Percentiles rank a stretch among this genome's conserved stretches.
These are phyloP conservation scores for Penicillium roqueforti DNA, from an alignment of 495 filamentous ascomycete genomes.

Conservation along the genomic window DNA sequence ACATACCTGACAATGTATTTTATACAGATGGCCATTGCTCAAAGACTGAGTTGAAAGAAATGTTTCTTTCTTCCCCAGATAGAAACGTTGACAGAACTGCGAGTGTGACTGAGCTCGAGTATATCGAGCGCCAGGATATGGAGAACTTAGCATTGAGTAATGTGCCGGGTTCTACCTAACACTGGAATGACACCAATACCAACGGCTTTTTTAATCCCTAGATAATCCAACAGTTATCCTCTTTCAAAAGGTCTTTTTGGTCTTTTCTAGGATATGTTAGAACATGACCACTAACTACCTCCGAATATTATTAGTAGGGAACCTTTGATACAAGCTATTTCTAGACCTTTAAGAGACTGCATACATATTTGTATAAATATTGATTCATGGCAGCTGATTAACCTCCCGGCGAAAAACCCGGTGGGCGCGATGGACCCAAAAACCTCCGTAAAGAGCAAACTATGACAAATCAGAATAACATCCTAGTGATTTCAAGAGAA, in stretches of 20 bases:
- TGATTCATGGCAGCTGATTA: too few relatives aligned
- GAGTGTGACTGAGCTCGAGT: not conserved
- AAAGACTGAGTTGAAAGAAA: not conserved
- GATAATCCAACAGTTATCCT: too few relatives aligned
- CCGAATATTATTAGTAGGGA: too few relatives aligned
- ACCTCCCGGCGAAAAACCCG: too few relatives aligned
- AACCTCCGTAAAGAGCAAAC: not conserved
- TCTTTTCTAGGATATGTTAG: too few relatives aligned
- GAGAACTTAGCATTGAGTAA: not conserved
- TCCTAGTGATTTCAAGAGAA: not conserved
- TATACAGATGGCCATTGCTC: constrained; percentile 9
- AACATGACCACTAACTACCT: too few relatives aligned
- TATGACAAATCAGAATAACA: not conserved
- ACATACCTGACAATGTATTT: not conserved
- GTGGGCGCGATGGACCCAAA: not conserved
- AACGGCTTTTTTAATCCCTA: not conserved
- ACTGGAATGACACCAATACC: too few relatives aligned
- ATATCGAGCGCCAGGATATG: not conserved
- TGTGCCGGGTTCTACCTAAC: not conserved
- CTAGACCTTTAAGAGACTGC: too few relatives aligned
- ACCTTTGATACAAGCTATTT: too few relatives aligned
- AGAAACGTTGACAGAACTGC: not conserved
- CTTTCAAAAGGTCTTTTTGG: too few relatives aligned
- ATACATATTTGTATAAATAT: too few relatives aligned
- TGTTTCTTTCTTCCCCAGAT: constrained; percentile 10